Evolutionary conservation across 345 rosid genomes (phyloP).

Genomic region (Eucalyptus marginata): DNA sequence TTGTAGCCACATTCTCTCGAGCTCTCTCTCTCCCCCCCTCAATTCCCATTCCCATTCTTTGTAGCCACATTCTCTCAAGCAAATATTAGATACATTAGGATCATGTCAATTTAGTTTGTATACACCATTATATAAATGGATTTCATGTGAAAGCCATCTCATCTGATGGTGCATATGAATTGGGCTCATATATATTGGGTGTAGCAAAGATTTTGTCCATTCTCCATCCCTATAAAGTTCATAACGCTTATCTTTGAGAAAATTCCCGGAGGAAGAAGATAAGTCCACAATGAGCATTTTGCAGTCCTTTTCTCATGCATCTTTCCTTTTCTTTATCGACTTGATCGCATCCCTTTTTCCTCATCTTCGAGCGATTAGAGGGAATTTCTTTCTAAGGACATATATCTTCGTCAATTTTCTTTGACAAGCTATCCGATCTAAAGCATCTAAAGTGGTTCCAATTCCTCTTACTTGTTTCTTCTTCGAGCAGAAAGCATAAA

Average conservation of each 20-base stretch:
- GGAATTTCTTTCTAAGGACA: not conserved
- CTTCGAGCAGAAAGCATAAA: not conserved
- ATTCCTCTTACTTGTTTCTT: not conserved
- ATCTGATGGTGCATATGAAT: not conserved
- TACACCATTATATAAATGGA: not conserved
- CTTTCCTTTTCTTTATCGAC: not conserved
- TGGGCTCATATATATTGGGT: not conserved
- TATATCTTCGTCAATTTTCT: not conserved
- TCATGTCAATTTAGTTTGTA: not conserved
- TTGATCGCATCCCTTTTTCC: not conserved
- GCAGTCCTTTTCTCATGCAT: not conserved
- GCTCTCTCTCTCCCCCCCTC: not conserved
- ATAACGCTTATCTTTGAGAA: not conserved
- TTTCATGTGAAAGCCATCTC: not conserved
- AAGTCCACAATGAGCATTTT: not conserved
- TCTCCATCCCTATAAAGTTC: not conserved
- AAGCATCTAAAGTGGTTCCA: not conserved
- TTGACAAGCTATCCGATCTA: not conserved
- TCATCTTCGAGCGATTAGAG: not conserved
- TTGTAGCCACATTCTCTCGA: not conserved
- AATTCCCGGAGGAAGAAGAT: not conserved
- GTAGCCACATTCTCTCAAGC: not conserved
- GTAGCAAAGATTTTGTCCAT: not conserved
- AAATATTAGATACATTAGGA: not conserved
- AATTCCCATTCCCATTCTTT: not conserved